Conservation (phyloP, 805 yeast genomes). For the Wickerhamomyces xylosicus region DNA sequence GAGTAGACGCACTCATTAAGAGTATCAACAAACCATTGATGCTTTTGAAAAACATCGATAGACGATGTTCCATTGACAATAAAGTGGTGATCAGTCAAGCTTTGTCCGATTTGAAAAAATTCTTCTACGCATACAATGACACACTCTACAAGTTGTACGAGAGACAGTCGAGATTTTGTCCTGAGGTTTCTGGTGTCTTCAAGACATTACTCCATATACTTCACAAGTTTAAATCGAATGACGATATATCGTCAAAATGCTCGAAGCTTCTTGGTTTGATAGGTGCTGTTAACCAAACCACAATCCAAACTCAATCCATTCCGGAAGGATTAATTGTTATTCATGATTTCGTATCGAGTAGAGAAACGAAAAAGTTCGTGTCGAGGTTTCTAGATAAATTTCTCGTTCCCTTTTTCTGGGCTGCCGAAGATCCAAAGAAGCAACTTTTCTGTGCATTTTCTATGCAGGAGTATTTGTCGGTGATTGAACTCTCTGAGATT, state of each 20-base stretch:
- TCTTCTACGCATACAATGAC: conserved; percentile 38
- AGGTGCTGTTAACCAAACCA: conserved; percentile 66
- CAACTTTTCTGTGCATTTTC: conserved; percentile 81
- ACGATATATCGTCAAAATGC: conserved; percentile 44
- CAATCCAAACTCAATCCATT: conserved; percentile 32
- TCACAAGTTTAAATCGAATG: conserved; percentile 40
- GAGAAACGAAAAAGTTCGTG: conserved; percentile 58
- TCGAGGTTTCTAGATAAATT: conserved; percentile 53
- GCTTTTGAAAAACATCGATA: conserved; percentile 40
- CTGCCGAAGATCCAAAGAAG: conserved; percentile 76
- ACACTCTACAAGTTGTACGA: conserved; percentile 37
- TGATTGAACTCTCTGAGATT: conserved; percentile 37
- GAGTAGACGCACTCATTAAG: conserved; percentile 18
- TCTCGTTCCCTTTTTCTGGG: conserved; percentile 80
- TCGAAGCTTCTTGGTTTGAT: conserved; percentile 64
- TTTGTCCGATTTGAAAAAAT: conserved; percentile 48
- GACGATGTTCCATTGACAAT: conserved; percentile 52
- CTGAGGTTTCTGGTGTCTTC: conserved; percentile 33
- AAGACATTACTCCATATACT: conserved; percentile 47
- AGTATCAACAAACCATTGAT: conserved; percentile 23
- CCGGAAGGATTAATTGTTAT: conserved; percentile 38
- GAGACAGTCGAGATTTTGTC: conserved; percentile 21
- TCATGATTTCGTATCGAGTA: conserved; percentile 49
- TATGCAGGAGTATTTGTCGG: conserved; percentile 75
- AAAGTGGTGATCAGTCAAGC: conserved; percentile 66